These are phyloP conservation scores for Petrea volubilis DNA, from an alignment of 257 asterid genomes.

Conservation along the genomic window DNA sequence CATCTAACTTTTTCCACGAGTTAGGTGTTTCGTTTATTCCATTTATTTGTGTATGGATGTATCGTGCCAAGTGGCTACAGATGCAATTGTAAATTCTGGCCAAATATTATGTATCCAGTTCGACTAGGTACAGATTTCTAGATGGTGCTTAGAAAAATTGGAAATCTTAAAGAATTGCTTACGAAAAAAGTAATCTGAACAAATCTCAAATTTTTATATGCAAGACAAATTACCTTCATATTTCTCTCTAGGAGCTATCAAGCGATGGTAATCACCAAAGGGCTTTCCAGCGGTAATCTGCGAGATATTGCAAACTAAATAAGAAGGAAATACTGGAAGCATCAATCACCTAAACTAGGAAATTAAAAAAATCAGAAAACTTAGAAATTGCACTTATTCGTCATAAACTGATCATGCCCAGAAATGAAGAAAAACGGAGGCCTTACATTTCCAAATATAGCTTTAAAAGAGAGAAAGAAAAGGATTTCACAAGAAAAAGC, in stretches of 20 bases:
- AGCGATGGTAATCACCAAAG: conserved; percentile 72
- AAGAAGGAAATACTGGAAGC: too few relatives aligned
- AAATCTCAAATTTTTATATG: not conserved
- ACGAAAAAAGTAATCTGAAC: not conserved
- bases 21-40: too few relatives aligned
- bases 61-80: too few relatives aligned
- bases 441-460: too few relatives aligned
- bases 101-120: too few relatives aligned
- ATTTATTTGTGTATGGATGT: too few relatives aligned
- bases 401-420: not conserved
- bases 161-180: not conserved
- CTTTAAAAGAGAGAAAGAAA: not conserved
- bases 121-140: too few relatives aligned
- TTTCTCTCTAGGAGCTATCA: conserved; percentile 67
- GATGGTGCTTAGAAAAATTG: too few relatives aligned
- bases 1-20: too few relatives aligned
- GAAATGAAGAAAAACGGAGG: too few relatives aligned
- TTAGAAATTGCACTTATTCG: not conserved
- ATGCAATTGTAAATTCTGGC: too few relatives aligned
- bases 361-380: not conserved
- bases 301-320: conserved; percentile 12
- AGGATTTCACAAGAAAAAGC: not conserved
- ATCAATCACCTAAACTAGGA: too few relatives aligned
- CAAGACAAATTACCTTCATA: conserved; percentile 61
- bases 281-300: conserved; percentile 58